A percentile compares a stretch with the other conserved stretches of the same genome.
These are phyloP conservation scores for Penicillium hesseltinei DNA, from an alignment of 2,329 filamentous ascomycete genomes.

Conservation along the genomic window DNA sequence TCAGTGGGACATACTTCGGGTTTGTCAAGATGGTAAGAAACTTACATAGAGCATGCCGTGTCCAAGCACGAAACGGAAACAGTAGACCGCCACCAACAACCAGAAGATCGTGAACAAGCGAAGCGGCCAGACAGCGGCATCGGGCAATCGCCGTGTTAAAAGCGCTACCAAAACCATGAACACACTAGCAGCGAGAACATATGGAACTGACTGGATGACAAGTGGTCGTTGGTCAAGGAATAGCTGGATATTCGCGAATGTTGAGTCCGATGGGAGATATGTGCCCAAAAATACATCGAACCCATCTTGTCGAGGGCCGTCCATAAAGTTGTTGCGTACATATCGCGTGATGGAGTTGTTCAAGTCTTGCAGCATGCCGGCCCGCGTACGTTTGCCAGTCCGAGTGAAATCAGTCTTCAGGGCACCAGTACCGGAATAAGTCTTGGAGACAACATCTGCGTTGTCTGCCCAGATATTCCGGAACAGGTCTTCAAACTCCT, in stretches of 20 bases:
- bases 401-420: conserved; percentile 98
- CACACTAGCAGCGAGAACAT: conserved; percentile 78
- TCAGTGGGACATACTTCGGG: conserved; percentile 5
- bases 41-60: conserved; percentile 95
- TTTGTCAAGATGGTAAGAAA: conserved; percentile 25
- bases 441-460: conserved; percentile 86
- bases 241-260: conserved; percentile 68
- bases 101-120: conserved; percentile 80
- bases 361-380: conserved; percentile 79
- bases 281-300: conserved; percentile 91
- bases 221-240: conserved; percentile 84
- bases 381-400: conserved; percentile 83
- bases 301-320: conserved; percentile 90
- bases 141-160: conserved; percentile 69
- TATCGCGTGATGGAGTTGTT: conserved; percentile 88
- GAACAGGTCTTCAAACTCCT: conserved; percentile 83
- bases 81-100: conserved; percentile 67
- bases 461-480: conserved; percentile 99
- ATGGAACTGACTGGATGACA: conserved; percentile 89
- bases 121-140: conserved; percentile 75
- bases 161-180: conserved; percentile 77
- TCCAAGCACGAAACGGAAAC: conserved; percentile 70
- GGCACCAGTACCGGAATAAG: conserved; percentile 93
- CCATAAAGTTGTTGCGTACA: conserved; percentile 88
- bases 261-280: conserved; percentile 72